Evolutionary conservation across 345 rosid species (phyloP).

Genomic region (Excoecaria cochinchinensis): DNA sequence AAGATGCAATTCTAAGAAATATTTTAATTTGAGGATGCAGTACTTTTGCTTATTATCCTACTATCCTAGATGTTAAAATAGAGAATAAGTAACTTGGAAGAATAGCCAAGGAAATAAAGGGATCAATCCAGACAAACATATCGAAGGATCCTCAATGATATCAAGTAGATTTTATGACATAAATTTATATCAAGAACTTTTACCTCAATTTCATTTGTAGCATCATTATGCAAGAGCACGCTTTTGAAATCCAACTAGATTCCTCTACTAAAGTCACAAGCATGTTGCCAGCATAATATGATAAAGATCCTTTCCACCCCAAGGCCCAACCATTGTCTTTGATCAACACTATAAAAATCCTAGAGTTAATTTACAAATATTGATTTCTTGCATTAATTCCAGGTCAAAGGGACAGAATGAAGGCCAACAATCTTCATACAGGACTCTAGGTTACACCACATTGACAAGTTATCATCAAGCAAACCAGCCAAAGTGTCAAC

Average conservation of each 20-base stretch:
- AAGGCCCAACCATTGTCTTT: not conserved
- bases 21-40: not conserved
- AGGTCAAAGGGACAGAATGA: slow-evolving; percentile 2
- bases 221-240: not conserved
- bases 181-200: not conserved
- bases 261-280: not conserved
- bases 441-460: not conserved
- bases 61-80: not conserved
- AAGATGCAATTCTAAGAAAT: not conserved
- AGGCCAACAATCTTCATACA: not conserved
- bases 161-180: not conserved
- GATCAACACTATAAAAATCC: not conserved
- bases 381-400: not conserved
- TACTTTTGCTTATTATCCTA: not conserved
- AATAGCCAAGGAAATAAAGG: not conserved
- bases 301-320: not conserved
- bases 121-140: not conserved
- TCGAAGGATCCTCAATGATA: not conserved
- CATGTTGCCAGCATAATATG: not conserved
- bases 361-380: not conserved
- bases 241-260: not conserved
- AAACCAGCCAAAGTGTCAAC: too few relatives aligned
- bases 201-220: not conserved
- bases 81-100: not conserved
- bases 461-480: not conserved